phyloP scores from a whole-genome alignment of 352 stramenopile genomes.

The Peronospora farinosa region DNA sequence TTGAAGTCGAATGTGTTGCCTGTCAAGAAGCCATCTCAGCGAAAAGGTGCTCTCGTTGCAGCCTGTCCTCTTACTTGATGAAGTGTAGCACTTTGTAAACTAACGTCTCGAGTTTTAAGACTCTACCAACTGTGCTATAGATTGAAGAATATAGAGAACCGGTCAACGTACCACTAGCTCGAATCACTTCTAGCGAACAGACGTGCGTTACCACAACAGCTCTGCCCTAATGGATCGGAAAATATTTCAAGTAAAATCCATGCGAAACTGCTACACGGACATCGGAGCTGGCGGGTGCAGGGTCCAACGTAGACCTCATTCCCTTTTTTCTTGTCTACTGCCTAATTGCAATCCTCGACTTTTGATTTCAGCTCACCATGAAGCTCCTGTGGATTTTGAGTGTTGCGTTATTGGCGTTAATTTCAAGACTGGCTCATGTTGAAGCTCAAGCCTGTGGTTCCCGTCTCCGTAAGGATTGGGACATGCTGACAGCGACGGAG shows the following conservation, averaged over 20 bases:
- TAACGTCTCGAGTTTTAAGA: no score
- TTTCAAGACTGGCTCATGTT: constrained; percentile 4
- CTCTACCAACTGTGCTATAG: not conserved
- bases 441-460: constrained; percentile 29
- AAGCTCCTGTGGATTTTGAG: constrained; percentile 23
- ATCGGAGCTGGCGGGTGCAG: not conserved
- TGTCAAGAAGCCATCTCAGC: not conserved
- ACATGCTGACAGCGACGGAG: constrained; percentile 33
- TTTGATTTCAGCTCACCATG: constrained; percentile 16
- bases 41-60: not conserved
- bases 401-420: constrained; percentile 11
- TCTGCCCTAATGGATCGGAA: constrained; percentile 7
- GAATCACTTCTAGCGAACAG: constrained; percentile 18
- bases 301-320: constrained; percentile 7
- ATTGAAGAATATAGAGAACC: not conserved
- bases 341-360: constrained; percentile 1
- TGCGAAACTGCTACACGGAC: constrained; percentile 10
- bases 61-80: constrained; percentile 8
- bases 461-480: constrained; percentile 46
- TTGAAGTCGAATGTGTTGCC: not conserved
- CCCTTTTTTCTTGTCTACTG: constrained; percentile 14
- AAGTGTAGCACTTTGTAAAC: not conserved
- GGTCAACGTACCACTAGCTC: not conserved
- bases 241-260: constrained; percentile 9
- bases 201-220: constrained; percentile 21